These are phyloP conservation scores for Penium margaritaceum DNA, from an alignment of 139 green algal genomes.

Conservation along the genomic window DNA sequence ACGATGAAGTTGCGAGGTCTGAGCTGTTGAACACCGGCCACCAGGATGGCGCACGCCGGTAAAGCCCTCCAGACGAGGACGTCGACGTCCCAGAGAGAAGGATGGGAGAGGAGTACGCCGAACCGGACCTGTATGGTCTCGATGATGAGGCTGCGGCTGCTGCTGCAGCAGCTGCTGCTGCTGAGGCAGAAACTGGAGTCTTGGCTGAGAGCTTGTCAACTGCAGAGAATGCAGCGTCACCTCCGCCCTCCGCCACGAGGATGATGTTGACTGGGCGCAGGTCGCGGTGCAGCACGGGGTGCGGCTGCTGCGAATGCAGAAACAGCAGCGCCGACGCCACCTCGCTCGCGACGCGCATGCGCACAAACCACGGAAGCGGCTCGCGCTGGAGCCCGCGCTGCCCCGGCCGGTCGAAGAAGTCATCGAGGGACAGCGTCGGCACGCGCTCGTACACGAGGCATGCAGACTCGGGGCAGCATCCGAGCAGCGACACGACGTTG, in stretches of 20 bases:
- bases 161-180: too few relatives aligned
- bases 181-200: too few relatives aligned
- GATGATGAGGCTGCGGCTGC: too few relatives aligned
- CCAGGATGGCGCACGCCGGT: background rate
- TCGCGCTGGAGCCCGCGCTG: background rate
- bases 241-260: background rate
- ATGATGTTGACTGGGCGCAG: constrained; percentile 32
- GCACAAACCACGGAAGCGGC: constrained; percentile 17
- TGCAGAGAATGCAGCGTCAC: background rate
- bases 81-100: background rate
- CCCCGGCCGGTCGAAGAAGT: background rate
- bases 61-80: background rate
- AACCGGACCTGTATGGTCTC: too few relatives aligned
- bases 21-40: background rate
- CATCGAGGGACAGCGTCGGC: background rate
- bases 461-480: constrained; percentile 18
- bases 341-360: constrained; percentile 21
- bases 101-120: background rate
- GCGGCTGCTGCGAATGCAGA: constrained; percentile 27
- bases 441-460: constrained; percentile 24
- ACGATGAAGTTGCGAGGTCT: background rate
- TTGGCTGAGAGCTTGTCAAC: too few relatives aligned
- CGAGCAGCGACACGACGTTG: constrained; percentile 18
- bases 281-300: constrained; percentile 21
- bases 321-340: constrained; percentile 23